phyloP scores from a whole-genome alignment of 305 asterid genomes.

The Rubia balearica region DNA sequence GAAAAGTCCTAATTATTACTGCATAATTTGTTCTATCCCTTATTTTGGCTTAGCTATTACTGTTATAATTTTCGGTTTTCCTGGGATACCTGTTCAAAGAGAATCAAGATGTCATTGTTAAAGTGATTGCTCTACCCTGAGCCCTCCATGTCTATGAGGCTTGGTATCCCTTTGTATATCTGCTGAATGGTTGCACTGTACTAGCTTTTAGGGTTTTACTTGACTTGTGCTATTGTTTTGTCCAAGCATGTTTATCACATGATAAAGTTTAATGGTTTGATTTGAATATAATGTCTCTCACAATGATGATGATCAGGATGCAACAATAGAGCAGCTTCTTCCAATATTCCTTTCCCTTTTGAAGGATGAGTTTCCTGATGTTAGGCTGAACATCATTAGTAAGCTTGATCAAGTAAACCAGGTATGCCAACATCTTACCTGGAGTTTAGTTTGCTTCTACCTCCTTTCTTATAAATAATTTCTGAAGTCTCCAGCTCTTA shows the following conservation, averaged over 20 bases:
- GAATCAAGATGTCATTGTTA: neutral
- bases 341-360: constrained; percentile 41
- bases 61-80: neutral
- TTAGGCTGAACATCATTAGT: constrained; percentile 55
- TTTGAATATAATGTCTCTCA: constrained; percentile 1
- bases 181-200: neutral
- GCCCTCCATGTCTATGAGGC: neutral
- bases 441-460: neutral
- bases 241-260: neutral
- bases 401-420: constrained; percentile 79
- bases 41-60: neutral
- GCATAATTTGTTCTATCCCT: neutral
- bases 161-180: neutral
- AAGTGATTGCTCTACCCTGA: neutral
- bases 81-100: neutral
- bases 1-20: neutral
- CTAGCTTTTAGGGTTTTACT: neutral
- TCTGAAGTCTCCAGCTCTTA: neutral
- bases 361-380: constrained; percentile 51
- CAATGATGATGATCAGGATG: constrained; percentile 25
- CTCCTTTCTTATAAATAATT: neutral
- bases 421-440: constrained; percentile 25
- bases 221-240: neutral
- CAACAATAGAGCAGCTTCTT: constrained; percentile 38
- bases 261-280: neutral